Evolutionary conservation across 2,329 filamentous ascomycete genomes (phyloP).

Genomic region (Aureobasidium sp.): DNA sequence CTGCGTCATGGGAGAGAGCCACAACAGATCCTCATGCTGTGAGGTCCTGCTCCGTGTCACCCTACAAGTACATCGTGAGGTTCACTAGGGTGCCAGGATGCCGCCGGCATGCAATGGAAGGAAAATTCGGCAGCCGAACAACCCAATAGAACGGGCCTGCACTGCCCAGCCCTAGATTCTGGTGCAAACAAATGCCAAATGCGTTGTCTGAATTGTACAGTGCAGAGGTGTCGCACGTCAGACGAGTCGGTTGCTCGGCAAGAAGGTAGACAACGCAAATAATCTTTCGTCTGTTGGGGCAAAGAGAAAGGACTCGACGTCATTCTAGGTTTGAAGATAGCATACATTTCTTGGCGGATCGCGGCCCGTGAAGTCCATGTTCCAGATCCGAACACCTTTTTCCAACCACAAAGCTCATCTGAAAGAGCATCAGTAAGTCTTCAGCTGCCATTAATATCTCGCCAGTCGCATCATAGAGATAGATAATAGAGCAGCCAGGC

Average conservation of each 20-base stretch:
- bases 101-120: not conserved
- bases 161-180: not conserved
- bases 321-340: not conserved
- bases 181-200: not conserved
- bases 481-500: not conserved
- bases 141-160: not conserved
- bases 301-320: not conserved
- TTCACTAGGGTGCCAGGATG: not conserved
- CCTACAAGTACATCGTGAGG: not conserved
- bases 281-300: constrained; percentile 2
- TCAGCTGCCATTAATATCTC: not conserved
- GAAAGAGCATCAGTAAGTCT: not conserved
- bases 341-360: constrained; percentile 1
- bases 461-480: not conserved
- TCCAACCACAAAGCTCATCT: not conserved
- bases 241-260: constrained; percentile 7
- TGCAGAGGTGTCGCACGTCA: constrained; percentile 2
- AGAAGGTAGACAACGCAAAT: not conserved
- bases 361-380: not conserved
- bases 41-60: not conserved
- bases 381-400: not conserved
- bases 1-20: not conserved
- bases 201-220: not conserved
- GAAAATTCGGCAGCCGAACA: not conserved
- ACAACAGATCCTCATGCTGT: not conserved